phyloP scores from a whole-genome alignment of 306 rosid species.

The Corylus americana region DNA sequence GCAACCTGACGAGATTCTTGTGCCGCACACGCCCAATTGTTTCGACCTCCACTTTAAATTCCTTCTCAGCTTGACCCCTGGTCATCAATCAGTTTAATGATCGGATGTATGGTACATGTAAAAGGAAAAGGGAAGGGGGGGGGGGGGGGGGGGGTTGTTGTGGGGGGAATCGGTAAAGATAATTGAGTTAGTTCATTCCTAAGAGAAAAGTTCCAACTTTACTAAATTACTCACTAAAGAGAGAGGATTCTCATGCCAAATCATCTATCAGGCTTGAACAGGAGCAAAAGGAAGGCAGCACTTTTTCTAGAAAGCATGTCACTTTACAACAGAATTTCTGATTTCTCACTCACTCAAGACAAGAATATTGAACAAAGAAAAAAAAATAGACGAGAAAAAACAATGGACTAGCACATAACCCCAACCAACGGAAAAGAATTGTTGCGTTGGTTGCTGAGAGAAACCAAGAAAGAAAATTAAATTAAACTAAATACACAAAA shows the following conservation, averaged over 20 bases:
- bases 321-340: slow-evolving; percentile 35
- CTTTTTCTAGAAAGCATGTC: slow-evolving; percentile 32
- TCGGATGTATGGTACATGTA: slow-evolving; percentile 17
- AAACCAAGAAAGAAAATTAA: slow-evolving; percentile 15
- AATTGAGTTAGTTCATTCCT: too few species aligned
- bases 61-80: slow-evolving; percentile 99
- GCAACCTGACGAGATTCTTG: slow-evolving; percentile 95
- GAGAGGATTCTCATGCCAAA: slow-evolving; percentile 25
- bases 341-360: slow-evolving; percentile 30
- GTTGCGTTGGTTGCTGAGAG: slow-evolving; percentile 26
- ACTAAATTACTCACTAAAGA: neutral
- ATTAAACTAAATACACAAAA: neutral
- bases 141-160: too few species aligned
- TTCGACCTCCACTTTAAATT: slow-evolving; percentile 94
- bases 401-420: slow-evolving; percentile 11
- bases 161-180: neutral
- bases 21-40: slow-evolving; percentile 94
- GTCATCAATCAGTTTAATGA: slow-evolving; percentile 7
- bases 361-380: slow-evolving; percentile 33
- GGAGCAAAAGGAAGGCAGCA: slow-evolving; percentile 32
- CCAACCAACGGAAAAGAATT: slow-evolving; percentile 18
- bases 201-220: neutral
- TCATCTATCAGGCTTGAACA: slow-evolving; percentile 23
- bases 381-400: slow-evolving; percentile 2
- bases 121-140: neutral